phyloP scores from a whole-genome alignment of 2,329 filamentous ascomycete genomes.

The Hypoxylon sp. region DNA sequence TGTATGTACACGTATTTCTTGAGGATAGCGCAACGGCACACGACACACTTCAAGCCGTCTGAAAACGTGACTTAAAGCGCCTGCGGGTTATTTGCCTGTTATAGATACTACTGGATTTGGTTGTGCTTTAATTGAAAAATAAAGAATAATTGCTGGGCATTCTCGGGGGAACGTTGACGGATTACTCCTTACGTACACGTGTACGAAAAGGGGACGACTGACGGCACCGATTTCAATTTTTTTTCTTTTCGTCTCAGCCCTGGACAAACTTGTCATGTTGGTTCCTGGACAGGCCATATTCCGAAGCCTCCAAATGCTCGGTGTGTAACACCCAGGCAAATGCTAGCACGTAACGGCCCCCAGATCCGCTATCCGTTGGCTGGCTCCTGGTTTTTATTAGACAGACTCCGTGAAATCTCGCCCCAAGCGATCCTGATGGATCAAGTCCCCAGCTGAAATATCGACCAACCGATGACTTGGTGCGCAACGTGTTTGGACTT shows the following conservation, averaged over 20 bases:
- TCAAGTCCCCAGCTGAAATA: conserved; percentile 32
- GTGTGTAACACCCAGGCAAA: conserved; percentile 35
- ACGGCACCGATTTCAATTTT: conserved; percentile 31
- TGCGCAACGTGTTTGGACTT: conserved; percentile 35
- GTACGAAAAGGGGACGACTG: conserved; percentile 33
- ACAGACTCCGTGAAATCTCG: conserved; percentile 41
- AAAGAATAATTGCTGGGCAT: conserved; percentile 30
- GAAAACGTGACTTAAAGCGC: conserved; percentile 38
- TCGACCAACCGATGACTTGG: conserved; percentile 28
- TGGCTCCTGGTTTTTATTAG: conserved; percentile 34
- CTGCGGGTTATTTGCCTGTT: conserved; percentile 46
- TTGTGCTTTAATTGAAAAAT: conserved; percentile 26
- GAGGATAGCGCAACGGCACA: conserved; percentile 9
- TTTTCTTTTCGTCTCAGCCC: conserved; percentile 43
- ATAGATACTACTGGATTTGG: conserved; percentile 22
- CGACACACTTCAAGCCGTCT: conserved; percentile 13
- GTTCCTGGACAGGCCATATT: conserved; percentile 35
- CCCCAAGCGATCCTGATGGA: conserved; percentile 44
- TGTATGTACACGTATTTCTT: not conserved
- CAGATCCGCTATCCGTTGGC: conserved; percentile 29
- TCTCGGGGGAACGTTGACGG: conserved; percentile 24
- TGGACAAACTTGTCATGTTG: conserved; percentile 26
- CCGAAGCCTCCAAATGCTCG: conserved; percentile 36
- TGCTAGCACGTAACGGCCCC: conserved; percentile 43
- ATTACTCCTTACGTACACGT: conserved; percentile 39